phyloP scores from a whole-genome alignment of 1,284 basidiomycete species.

The Neolentinus lepideus region DNA sequence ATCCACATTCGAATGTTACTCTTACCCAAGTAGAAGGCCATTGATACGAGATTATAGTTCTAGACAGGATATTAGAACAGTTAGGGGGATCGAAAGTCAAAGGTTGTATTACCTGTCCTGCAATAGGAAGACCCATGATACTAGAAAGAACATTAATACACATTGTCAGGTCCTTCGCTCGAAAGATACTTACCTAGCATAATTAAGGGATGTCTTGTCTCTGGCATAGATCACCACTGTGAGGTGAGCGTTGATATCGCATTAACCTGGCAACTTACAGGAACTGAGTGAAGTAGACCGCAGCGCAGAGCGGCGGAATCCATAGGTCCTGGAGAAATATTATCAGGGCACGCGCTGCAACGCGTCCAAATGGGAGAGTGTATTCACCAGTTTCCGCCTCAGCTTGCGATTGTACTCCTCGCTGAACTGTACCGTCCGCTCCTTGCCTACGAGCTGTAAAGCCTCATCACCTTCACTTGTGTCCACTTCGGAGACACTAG shows the following conservation, averaged over 20 bases:
- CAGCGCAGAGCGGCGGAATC: constrained; percentile 56
- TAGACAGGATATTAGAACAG: constrained; percentile 13
- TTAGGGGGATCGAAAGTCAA: constrained; percentile 6
- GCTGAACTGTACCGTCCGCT: constrained; percentile 43
- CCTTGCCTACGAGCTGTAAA: constrained; percentile 46
- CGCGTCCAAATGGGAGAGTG: background rate
- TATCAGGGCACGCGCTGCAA: background rate
- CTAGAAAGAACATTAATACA: constrained; percentile 21
- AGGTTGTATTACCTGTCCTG: constrained; percentile 46
- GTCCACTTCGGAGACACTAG: constrained; percentile 21
- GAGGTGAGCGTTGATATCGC: background rate
- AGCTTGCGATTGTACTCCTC: constrained; percentile 54
- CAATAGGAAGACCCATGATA: constrained; percentile 61
- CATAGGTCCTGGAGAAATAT: constrained; percentile 36
- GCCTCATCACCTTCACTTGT: constrained; percentile 47
- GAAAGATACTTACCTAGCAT: constrained; percentile 43
- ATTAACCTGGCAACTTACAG: constrained; percentile 29
- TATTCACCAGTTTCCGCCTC: constrained; percentile 48
- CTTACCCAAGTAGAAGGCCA: constrained; percentile 56
- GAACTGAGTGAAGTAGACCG: constrained; percentile 63
- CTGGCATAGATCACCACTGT: constrained; percentile 20
- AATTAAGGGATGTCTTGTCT: constrained; percentile 64
- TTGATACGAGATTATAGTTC: constrained; percentile 59
- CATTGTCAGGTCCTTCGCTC: background rate
- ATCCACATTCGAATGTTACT: background rate